Evolutionary conservation across 345 rosid species (phyloP).

Genomic region (Geranium rotundifolium): DNA sequence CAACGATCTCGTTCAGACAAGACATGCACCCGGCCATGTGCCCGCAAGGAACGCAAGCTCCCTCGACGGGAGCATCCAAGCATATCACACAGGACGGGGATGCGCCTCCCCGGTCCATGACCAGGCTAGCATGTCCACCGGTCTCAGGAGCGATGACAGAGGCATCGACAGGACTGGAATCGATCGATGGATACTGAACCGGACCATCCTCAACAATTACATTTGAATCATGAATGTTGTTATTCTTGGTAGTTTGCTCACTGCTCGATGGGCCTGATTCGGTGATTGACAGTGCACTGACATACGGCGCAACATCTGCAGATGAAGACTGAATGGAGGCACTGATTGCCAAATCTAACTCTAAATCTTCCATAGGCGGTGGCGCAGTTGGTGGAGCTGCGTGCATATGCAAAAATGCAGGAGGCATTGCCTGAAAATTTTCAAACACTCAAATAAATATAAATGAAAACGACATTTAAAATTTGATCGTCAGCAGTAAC

Average conservation of each 20-base stretch:
- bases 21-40: slow-evolving; percentile 97
- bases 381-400: slow-evolving; percentile 63
- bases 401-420: slow-evolving; percentile 11
- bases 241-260: no score
- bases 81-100: slow-evolving; percentile 57
- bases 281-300: slow-evolving; percentile 16
- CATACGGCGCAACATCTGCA: slow-evolving; percentile 21
- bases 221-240: slow-evolving; percentile 1
- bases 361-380: slow-evolving; percentile 42
- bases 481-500: no score
- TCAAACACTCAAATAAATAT: neutral
- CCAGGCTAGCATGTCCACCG: slow-evolving; percentile 1
- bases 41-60: slow-evolving; percentile 96
- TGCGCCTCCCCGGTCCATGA: neutral
- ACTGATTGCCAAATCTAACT: slow-evolving; percentile 62
- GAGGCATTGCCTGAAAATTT: slow-evolving; percentile 34
- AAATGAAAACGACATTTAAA: no score
- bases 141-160: slow-evolving; percentile 22
- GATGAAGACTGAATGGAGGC: slow-evolving; percentile 61
- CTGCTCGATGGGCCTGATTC: slow-evolving; percentile 40
- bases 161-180: slow-evolving; percentile 39
- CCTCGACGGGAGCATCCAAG: slow-evolving; percentile 88
- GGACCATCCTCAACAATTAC: slow-evolving; percentile 50
- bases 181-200: slow-evolving; percentile 71
- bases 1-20: slow-evolving; percentile 70